Base-by-base conservation (phyloP, 1,284 basidiomycete species). In the Apiotrichum siamense region DNA sequence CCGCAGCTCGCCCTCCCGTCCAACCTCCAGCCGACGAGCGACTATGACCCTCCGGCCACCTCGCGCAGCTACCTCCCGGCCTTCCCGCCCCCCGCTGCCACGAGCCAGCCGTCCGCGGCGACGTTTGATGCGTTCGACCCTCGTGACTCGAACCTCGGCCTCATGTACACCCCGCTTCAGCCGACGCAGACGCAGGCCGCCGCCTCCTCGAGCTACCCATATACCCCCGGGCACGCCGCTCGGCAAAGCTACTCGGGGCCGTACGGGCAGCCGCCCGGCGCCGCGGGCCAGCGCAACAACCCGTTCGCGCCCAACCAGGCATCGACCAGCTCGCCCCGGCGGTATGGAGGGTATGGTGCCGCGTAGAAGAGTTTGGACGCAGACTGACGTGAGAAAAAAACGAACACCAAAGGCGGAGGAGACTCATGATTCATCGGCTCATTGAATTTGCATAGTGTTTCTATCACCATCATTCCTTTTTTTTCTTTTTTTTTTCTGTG, bases 151-250 rank as follows among this genome's bases (percentile, higher is more conserved):
- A 49, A 52, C 2, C 57, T 67, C 60, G 64, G 64, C 3, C 58
- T 71, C 55, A 61, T 73, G 65, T 74, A 73, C 54, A 70, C 72
- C 0, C 67, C 72, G 1, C 51, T 75, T 21, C 69, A 70, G 49
- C 67, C 70, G 15, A 58, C 46, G 31, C 60, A 63, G 40, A n/a
- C n/a, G n/a, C n/a, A n/a, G n/a, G n/a, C n/a, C n/a, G n/a, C n/a
- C n/a, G 50, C 49, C 7, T 43, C 36, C 7, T 44, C 42, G 13
- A 54, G 50, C 15, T 49, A 56, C 41, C 50, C 54, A 18, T 49
- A 53, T 47, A 47, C 50, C 17, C 48, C 50, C 1, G 63, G 67
- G 5, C 68, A 70, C 52, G 49, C 48, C 13, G 49, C 66, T 2
- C 48, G 69, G 38, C 59, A 69, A 39, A 65, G 64, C 43, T 72